A percentile compares a stretch with the other conserved stretches of the same genome.
Conservation (phyloP, 2,329 filamentous ascomycete genomes). For the Fusarium veterinarium region DNA sequence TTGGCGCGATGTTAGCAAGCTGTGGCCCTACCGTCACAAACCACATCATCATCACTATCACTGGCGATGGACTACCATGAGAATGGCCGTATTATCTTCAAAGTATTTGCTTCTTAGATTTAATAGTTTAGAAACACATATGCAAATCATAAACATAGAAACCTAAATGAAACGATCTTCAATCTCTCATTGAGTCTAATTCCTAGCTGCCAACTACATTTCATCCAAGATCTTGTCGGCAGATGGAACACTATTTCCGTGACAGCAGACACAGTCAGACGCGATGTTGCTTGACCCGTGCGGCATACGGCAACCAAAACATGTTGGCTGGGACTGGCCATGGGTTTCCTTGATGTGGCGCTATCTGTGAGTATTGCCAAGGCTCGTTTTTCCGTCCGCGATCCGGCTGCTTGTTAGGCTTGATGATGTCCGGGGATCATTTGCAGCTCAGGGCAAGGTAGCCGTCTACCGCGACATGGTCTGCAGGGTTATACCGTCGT, state of each 20-base stretch:
- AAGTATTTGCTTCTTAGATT: neutral
- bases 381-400: neutral
- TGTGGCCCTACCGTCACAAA: slow-evolving; percentile 94
- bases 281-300: neutral
- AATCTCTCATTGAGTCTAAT: neutral
- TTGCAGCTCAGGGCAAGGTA: neutral
- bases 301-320: neutral
- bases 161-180: neutral
- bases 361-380: neutral
- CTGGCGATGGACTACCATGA: slow-evolving; percentile 39
- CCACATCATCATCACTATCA: slow-evolving; percentile 85
- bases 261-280: neutral
- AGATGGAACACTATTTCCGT: neutral
- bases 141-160: neutral
- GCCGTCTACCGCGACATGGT: neutral
- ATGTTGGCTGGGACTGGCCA: neutral
- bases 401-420: neutral
- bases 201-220: neutral
- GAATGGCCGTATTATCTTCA: neutral
- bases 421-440: neutral
- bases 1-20: slow-evolving; percentile 97
- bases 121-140: neutral
- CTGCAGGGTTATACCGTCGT: neutral
- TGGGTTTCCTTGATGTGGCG: neutral
- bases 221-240: neutral